phyloP scores from a whole-genome alignment of 257 asterid species.

The Mitragyna speciosa region DNA sequence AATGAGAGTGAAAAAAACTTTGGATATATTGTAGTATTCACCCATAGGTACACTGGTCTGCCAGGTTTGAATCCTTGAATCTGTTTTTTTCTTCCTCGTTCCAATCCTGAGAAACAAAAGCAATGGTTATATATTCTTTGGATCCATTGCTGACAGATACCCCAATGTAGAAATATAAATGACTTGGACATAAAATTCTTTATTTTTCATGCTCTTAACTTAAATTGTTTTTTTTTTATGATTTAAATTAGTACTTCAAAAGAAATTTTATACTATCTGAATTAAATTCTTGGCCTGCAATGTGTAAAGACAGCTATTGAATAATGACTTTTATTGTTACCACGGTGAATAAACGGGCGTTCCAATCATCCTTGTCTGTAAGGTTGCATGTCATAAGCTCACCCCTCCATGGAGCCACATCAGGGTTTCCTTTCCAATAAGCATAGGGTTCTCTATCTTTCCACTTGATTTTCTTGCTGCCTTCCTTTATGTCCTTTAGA shows the following conservation, averaged over 20 bases:
- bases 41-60: constrained; percentile 38
- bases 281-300: no score
- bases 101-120: constrained; percentile 28
- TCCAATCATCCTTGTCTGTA: constrained; percentile 63
- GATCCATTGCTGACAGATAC: no score
- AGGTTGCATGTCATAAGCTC: constrained; percentile 75
- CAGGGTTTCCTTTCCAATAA: constrained; percentile 88
- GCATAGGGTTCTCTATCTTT: constrained; percentile 83
- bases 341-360: constrained; percentile 64
- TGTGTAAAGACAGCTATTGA: neutral
- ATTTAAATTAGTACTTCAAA: no score
- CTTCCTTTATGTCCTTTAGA: constrained; percentile 65
- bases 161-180: no score
- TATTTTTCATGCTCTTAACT: no score
- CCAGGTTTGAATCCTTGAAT: constrained; percentile 32
- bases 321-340: constrained; percentile 25
- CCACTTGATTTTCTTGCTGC: constrained; percentile 64
- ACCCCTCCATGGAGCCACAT: constrained; percentile 62
- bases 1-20: neutral
- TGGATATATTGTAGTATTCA: neutral
- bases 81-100: constrained; percentile 21
- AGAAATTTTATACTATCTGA: no score
- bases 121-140: no score
- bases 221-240: no score
- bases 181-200: no score